These are phyloP conservation scores for Lithocarpus polystachyus DNA, from an alignment of 306 rosid genomes.

Conservation along the genomic window DNA sequence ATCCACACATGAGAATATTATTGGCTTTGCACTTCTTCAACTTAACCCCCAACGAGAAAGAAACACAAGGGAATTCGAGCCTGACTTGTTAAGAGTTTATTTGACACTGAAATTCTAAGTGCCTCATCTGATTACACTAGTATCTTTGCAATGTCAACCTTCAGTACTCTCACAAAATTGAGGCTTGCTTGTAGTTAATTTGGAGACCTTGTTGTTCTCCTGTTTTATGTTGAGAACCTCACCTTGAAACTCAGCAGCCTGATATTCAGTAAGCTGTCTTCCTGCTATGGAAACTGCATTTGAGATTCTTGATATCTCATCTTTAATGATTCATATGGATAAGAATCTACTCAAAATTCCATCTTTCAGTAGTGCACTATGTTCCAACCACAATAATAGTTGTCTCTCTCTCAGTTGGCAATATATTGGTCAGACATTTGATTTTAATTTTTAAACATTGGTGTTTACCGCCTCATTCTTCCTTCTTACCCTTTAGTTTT, in stretches of 20 bases:
- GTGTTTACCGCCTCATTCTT: slow-evolving; percentile 28
- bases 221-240: slow-evolving; percentile 77
- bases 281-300: slow-evolving; percentile 22
- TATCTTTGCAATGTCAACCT: slow-evolving; percentile 48
- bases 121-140: slow-evolving; percentile 43
- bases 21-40: slow-evolving; percentile 52
- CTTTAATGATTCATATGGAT: slow-evolving; percentile 54
- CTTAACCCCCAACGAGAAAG: slow-evolving; percentile 82
- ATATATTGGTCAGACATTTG: slow-evolving; percentile 60
- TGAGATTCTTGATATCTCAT: slow-evolving; percentile 57
- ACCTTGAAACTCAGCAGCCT: slow-evolving; percentile 88
- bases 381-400: slow-evolving; percentile 71
- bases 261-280: slow-evolving; percentile 44
- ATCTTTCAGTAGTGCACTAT: slow-evolving; percentile 55
- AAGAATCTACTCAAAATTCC: slow-evolving; percentile 59
- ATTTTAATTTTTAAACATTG: slow-evolving; percentile 33
- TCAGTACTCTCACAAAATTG: slow-evolving; percentile 43
- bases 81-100: slow-evolving; percentile 35
- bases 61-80: slow-evolving; percentile 54
- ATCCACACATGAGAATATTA: slow-evolving; percentile 44
- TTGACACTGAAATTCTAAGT: slow-evolving; percentile 26
- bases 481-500: slow-evolving; percentile 29
- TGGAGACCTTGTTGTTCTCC: slow-evolving; percentile 54
- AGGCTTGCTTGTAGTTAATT: slow-evolving; percentile 52
- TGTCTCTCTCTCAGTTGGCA: slow-evolving; percentile 69